Conservation (phyloP, 306 rosid species). For the Hylodesmum podocarpum region DNA sequence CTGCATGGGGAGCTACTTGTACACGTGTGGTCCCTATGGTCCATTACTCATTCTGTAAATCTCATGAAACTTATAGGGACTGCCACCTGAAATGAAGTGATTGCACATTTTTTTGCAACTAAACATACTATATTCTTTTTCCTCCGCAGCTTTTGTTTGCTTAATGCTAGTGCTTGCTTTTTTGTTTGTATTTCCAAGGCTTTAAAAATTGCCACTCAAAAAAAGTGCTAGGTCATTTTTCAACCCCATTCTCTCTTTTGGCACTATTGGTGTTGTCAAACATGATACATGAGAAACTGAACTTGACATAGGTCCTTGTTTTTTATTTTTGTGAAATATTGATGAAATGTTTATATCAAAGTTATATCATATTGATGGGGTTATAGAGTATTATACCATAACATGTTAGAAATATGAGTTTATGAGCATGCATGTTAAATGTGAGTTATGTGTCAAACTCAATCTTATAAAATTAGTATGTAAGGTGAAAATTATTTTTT, state of each 20-base stretch:
- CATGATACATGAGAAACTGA: constrained; percentile 2
- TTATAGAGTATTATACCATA: too few relatives aligned
- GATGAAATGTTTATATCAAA: too few relatives aligned
- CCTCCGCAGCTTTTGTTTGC: constrained; percentile 22
- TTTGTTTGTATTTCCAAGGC: constrained; percentile 8
- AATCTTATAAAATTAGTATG: too few relatives aligned
- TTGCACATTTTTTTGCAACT: constrained; percentile 33
- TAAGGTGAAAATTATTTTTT: too few relatives aligned
- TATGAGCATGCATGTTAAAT: too few relatives aligned
- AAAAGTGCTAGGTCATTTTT: constrained; percentile 2
- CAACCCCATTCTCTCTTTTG: neutral
- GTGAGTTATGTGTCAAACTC: too few relatives aligned
- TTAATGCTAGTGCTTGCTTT: constrained; percentile 4
- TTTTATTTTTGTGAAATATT: too few relatives aligned
- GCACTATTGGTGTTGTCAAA: constrained; percentile 17
- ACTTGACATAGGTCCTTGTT: constrained; percentile 19
- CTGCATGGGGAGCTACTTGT: constrained; percentile 39
- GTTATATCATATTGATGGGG: too few relatives aligned
- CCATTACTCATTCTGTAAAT: constrained; percentile 30
- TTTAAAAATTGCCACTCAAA: neutral
- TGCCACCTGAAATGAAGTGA: constrained; percentile 28
- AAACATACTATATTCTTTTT: constrained; percentile 31
- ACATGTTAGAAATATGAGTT: too few relatives aligned
- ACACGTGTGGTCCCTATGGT: constrained; percentile 55
- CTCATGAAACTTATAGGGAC: constrained; percentile 29